These are phyloP conservation scores for Lasiosphaeria ovina DNA, from an alignment of 495 filamentous ascomycete genomes.

Conservation along the genomic window DNA sequence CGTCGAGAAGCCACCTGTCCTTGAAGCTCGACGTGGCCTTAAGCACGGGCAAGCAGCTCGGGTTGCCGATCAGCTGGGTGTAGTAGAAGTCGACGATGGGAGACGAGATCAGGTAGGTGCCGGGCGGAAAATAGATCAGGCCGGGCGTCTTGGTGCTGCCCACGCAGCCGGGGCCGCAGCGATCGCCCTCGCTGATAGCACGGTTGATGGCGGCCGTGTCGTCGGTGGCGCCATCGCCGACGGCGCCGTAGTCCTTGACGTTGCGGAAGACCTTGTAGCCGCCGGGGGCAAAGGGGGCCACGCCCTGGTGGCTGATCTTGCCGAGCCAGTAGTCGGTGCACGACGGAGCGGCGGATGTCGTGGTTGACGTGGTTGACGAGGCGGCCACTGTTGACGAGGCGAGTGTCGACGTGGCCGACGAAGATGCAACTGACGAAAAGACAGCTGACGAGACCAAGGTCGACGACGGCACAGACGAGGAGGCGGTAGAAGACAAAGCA, in stretches of 20 bases:
- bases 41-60: constrained; percentile 60
- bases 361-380: background rate
- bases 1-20: constrained; percentile 61
- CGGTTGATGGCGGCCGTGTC: constrained; percentile 80
- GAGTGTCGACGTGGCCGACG: too few relatives aligned
- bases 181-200: constrained; percentile 70
- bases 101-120: constrained; percentile 66
- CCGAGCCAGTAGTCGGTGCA: constrained; percentile 46
- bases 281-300: constrained; percentile 40
- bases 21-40: constrained; percentile 62
- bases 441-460: too few relatives aligned
- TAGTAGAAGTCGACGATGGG: constrained; percentile 66
- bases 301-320: constrained; percentile 46
- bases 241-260: constrained; percentile 57
- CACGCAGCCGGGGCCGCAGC: constrained; percentile 73
- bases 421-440: too few relatives aligned
- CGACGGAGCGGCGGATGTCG: background rate
- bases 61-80: constrained; percentile 68
- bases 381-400: background rate
- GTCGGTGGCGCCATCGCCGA: constrained; percentile 68
- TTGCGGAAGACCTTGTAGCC: constrained; percentile 56
- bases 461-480: too few relatives aligned
- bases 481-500: too few relatives aligned
- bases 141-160: constrained; percentile 72
- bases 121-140: constrained; percentile 73